Evolutionary conservation across 192 early-diverging fungal species (phyloP).

Genomic region (Coemansia reversa): DNA sequence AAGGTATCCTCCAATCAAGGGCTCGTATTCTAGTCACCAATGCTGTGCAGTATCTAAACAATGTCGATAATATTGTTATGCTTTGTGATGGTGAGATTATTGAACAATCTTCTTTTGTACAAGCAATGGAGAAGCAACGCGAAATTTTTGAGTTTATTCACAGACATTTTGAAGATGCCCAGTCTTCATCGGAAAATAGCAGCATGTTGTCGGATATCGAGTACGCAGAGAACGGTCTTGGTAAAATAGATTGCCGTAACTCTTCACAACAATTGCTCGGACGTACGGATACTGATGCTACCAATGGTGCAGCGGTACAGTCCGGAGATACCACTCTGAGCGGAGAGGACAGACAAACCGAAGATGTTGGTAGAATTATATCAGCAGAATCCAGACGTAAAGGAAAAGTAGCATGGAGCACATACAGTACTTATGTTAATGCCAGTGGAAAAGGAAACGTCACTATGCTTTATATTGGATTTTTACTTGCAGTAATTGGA

Average conservation of each 20-base stretch:
- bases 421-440: conserved; percentile 79
- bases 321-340: neutral
- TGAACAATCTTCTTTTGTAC: conserved; percentile 57
- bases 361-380: conserved; percentile 46
- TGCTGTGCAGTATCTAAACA: conserved; percentile 53
- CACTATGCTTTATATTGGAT: conserved; percentile 57
- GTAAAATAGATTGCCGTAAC: conserved; percentile 14
- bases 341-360: conserved; percentile 27
- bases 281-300: conserved; percentile 50
- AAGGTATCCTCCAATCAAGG: conserved; percentile 43
- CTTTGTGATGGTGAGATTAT: conserved; percentile 48
- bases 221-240: conserved; percentile 25
- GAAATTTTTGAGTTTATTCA: conserved; percentile 61
- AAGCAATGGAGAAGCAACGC: conserved; percentile 63
- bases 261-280: conserved; percentile 26
- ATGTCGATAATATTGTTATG: conserved; percentile 50
- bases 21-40: conserved; percentile 62
- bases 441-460: conserved; percentile 65
- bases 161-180: conserved; percentile 16
- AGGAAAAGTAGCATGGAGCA: conserved; percentile 75
- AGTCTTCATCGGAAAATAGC: conserved; percentile 6
- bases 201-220: conserved; percentile 14
- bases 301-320: conserved; percentile 2
- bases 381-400: conserved; percentile 75
- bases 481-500: conserved; percentile 55